These are phyloP conservation scores for carrot (Daucus carota) DNA, from an alignment of 129 eudicot species.

Conservation along the genomic window DH1_v3.0 NC_030384.2:34936501-34937000, in stretches of 20 bases:
- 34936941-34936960: neutral
- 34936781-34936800: neutral
- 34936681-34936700: neutral
- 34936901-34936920: neutral
- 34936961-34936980: neutral
- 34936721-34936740: neutral
- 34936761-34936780: neutral
- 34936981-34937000: neutral
- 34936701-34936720: neutral
- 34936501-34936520: neutral
- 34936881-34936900: neutral
- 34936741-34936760: neutral
- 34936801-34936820: neutral
- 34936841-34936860: neutral
- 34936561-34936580: neutral
- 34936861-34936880: neutral
- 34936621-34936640: neutral
- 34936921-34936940: neutral
- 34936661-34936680: neutral
- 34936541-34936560: neutral
- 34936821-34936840: too few species aligned
- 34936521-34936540: neutral
- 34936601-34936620: neutral
- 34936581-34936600: neutral
- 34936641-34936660: neutral